phyloP scores from a whole-genome alignment of 2,329 filamentous ascomycete genomes.

The Drechslerella dactyloides region DNA sequence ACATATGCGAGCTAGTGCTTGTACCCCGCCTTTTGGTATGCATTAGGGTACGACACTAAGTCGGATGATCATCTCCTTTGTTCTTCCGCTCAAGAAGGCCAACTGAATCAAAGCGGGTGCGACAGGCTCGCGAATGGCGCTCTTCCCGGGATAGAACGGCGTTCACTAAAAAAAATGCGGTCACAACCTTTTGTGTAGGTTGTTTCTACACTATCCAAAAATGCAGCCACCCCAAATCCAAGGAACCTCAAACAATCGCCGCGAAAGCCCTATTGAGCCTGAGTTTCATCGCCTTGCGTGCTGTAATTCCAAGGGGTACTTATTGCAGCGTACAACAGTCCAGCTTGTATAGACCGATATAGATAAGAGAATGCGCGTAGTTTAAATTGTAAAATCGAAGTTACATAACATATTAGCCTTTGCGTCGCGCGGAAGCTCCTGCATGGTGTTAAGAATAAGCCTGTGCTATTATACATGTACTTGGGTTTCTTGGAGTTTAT shows the following conservation, averaged over 20 bases:
- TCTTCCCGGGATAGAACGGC: constrained; percentile 34
- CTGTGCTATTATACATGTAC: constrained; percentile 39
- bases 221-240: background rate
- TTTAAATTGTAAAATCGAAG: background rate
- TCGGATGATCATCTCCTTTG: constrained; percentile 19
- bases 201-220: constrained; percentile 6
- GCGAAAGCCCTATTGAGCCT: constrained; percentile 40
- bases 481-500: constrained; percentile 27
- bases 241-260: background rate
- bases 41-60: background rate
- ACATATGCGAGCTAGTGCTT: constrained; percentile 22
- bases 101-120: constrained; percentile 19
- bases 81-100: constrained; percentile 12
- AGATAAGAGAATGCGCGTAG: background rate
- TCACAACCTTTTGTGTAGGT: constrained; percentile 24
- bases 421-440: constrained; percentile 17
- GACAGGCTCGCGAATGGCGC: constrained; percentile 8
- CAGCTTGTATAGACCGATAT: background rate
- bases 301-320: constrained; percentile 18
- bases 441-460: constrained; percentile 29
- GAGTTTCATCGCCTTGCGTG: constrained; percentile 43
- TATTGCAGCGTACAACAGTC: constrained; percentile 2
- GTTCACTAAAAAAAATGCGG: background rate
- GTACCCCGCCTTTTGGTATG: constrained; percentile 39
- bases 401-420: background rate